Evolutionary conservation across 140 eudicot species (phyloP), one percentile per base, ranked within the genome.

Genomic region (Ambrosia hybrid): DNA sequence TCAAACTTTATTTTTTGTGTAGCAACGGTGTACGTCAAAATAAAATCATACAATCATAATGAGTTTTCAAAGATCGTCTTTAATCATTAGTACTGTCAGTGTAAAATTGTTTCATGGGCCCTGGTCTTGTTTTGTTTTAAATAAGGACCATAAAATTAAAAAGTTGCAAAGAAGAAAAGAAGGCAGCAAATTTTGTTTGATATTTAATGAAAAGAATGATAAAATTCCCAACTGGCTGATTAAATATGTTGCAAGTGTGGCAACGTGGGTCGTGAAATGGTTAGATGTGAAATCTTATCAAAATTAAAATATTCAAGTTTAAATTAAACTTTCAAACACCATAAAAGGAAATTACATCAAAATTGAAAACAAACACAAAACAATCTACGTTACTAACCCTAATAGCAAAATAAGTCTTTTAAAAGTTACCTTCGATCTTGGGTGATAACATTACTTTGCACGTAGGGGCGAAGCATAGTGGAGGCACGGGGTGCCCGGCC

Each of bases 241-340:
- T 57, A 16, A 57, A 57, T 36, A 57, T 33, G 9, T 36, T 16
- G 9, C 13, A 57, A 57, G 62, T 57, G 62, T 57, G 37, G 62
- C 4, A 57, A 57, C 62, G 16, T 17, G 62, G 4, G 0, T 7
- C 17, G 17, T 30, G 21, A 21, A 21, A 21, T 21, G 26, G 26
- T 57, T 57, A 57, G 37, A 57, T 57, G 62, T 57, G 37, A 16
- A 17, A 57, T 57, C 62, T 57, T 14, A 57, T 17, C 36, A 57
- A 17, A 57, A 8, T 57, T 53, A 30, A 30, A 30, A 30, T 30
- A 30, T 30, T 1, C 2, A 30, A 30, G 34, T 1, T 30, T 30
- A 30, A 30, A 30, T 30, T 30, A 30, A 30, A 30, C 34, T 2
- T 30, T 30, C 34, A 30, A 30, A 30, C 34, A 30, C 34, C 34